Base-by-base conservation (phyloP, 176 grass and related monocot species). In the Miscanthus lutarioriparius region DNA sequence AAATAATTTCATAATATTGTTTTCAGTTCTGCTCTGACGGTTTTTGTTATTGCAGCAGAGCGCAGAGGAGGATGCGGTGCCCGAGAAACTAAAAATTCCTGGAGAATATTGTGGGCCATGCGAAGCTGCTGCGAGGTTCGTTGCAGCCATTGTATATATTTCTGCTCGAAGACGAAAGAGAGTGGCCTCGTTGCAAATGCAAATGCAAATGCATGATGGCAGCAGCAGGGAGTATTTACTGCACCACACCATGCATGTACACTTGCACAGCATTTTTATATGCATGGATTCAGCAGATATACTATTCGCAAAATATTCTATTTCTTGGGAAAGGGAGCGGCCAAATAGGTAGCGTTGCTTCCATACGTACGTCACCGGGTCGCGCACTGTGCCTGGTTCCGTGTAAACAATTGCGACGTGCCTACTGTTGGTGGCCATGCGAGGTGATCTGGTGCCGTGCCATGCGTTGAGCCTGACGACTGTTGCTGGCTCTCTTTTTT, bases 71-170 rank as follows among this genome's bases (percentile, higher is more conserved):
- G 33, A 36, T 40, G 40, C 56, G 17, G 53, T 74, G 66, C 86
- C 73, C 87, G 44, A 80, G 75, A 67, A 79, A 75, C 81, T 59
- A 74, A 84, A 88, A 80, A 84, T 80, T 80, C 87, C 69, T 4
- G 4, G 62, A 27, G 27, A 69, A 80, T 69, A 70, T 27, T 47
- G 47, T 89, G 82, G 87, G 49, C 82, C 87, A 84, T 48, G 74
- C 61, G 25, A 35, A 25, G 40, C 25, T 59, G 63, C 79, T 17
- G 49, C 49, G 14, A 74, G 45, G 82, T 85, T 85, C 69, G 75
- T 84, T 75, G 70, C 76, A 6, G 76, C 79, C 64, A 83, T 90
- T 86, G 73, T 78, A 47, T 47, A 47, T 16, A 5, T 17, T 17
- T 49, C 47, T 47, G 45, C 41, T 43, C 39, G 8, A 41, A 0